Conservation (phyloP, 1,284 basidiomycete genomes). For the Tilletiaria anomala region DNA sequence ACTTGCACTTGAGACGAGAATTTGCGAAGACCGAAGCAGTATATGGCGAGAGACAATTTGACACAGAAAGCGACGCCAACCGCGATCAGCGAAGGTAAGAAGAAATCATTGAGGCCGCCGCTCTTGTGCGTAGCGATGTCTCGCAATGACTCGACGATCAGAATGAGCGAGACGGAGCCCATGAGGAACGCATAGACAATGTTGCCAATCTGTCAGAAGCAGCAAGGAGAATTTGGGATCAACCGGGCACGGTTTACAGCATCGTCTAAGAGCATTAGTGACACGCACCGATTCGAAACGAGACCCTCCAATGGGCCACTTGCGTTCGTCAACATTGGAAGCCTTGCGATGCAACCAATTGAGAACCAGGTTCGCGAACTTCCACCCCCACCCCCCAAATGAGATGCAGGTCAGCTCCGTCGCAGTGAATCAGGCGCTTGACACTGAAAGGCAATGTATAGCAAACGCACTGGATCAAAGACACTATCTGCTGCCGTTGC, state of each 20-base stretch:
- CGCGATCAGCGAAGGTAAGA: slow-evolving; percentile 65
- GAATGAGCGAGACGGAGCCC: slow-evolving; percentile 67
- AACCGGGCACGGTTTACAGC: slow-evolving; percentile 2
- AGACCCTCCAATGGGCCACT: slow-evolving; percentile 58
- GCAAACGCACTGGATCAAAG: slow-evolving; percentile 55
- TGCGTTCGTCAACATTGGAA: slow-evolving; percentile 55
- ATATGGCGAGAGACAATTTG: slow-evolving; percentile 72
- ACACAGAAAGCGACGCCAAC: slow-evolving; percentile 69
- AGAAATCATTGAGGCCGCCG: slow-evolving; percentile 53
- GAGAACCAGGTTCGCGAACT: slow-evolving; percentile 66
- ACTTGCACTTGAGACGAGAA: slow-evolving; percentile 79
- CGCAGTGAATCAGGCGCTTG: background rate
- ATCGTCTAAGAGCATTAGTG: no score
- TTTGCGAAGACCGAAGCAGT: slow-evolving; percentile 63
- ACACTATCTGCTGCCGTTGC: slow-evolving; percentile 78
- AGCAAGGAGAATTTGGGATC: no score
- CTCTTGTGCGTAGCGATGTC: slow-evolving; percentile 51
- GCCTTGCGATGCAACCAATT: slow-evolving; percentile 69
- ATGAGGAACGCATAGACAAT: slow-evolving; percentile 53
- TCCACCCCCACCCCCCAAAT: background rate
- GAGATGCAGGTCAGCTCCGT: background rate
- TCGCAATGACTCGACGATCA: slow-evolving; percentile 68
- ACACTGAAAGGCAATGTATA: background rate
- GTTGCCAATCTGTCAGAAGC: slow-evolving; percentile 62
- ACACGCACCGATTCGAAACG: slow-evolving; percentile 4